phyloP scores from a whole-genome alignment of 352 stramenopile genomes.

The Pythium coloratum region DNA sequence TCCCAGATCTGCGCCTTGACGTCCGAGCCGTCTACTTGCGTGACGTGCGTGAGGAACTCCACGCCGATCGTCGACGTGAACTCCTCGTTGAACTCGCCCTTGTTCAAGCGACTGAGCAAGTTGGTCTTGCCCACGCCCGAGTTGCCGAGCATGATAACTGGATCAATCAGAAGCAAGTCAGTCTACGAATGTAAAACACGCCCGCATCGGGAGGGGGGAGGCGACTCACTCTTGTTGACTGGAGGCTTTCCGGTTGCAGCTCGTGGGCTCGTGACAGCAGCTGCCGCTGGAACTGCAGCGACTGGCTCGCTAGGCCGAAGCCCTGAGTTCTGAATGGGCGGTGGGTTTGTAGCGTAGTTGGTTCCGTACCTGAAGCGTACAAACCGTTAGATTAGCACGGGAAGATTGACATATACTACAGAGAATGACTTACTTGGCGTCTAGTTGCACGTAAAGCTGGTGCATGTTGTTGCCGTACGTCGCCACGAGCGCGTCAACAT shows the following conservation, averaged over 20 bases:
- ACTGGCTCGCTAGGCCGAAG: slow-evolving; percentile 35
- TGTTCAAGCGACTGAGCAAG: slow-evolving; percentile 75
- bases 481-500: slow-evolving; percentile 61
- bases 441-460: slow-evolving; percentile 59
- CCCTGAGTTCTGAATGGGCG: slow-evolving; percentile 39
- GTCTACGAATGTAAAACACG: neutral
- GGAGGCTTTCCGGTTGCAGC: slow-evolving; percentile 37
- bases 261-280: slow-evolving; percentile 17
- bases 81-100: slow-evolving; percentile 82
- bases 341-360: slow-evolving; percentile 47
- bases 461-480: slow-evolving; percentile 54
- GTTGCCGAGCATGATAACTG: slow-evolving; percentile 83
- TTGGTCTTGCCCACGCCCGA: slow-evolving; percentile 88
- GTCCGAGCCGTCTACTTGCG: slow-evolving; percentile 59
- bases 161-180: slow-evolving; percentile 11
- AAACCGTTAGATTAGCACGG: neutral
- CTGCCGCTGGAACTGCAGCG: neutral
- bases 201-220: neutral
- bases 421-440: slow-evolving; percentile 54
- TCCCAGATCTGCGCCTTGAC: slow-evolving; percentile 91
- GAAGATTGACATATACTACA: too few relatives aligned
- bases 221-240: slow-evolving; percentile 67
- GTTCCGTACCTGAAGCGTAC: slow-evolving; percentile 54
- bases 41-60: slow-evolving; percentile 86
- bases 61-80: slow-evolving; percentile 86